Evolutionary conservation across 768 basidiomycete genomes (phyloP).

Genomic region (Cyclocybe aegerita): DNA sequence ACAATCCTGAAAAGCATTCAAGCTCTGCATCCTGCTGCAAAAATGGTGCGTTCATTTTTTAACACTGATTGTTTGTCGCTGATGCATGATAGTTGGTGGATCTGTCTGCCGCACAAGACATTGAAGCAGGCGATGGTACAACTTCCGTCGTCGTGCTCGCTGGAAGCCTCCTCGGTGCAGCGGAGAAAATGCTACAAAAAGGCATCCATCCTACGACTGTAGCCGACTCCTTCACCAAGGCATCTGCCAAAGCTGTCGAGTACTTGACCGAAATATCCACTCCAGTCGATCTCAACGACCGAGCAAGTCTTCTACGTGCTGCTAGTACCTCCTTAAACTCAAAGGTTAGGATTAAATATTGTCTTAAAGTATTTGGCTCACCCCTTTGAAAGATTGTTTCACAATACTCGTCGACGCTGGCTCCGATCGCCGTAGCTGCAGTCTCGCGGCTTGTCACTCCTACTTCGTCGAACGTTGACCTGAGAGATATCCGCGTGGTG

Average conservation of each 20-base stretch:
- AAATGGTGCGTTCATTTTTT: conserved; percentile 68
- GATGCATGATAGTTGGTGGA: conserved; percentile 77
- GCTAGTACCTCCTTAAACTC: conserved; percentile 96
- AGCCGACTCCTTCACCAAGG: conserved; percentile 92
- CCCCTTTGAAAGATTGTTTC: conserved; percentile 79
- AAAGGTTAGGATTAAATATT: conserved; percentile 54
- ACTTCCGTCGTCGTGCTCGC: conserved; percentile 97
- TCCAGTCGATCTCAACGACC: conserved; percentile 89
- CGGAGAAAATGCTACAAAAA: conserved; percentile 95
- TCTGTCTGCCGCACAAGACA: conserved; percentile 95
- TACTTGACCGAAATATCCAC: conserved; percentile 90
- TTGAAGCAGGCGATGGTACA: conserved; percentile 98
- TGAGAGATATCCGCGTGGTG: conserved; percentile 93
- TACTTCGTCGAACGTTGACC: conserved; percentile 92
- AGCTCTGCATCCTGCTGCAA: conserved; percentile 95
- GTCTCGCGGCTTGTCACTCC: conserved; percentile 89
- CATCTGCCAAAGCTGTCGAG: conserved; percentile 91
- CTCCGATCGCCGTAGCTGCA: conserved; percentile 98
- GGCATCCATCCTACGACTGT: conserved; percentile 98
- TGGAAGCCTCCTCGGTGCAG: conserved; percentile 88
- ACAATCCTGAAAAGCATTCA: conserved; percentile 96
- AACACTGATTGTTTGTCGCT: conserved; percentile 8
- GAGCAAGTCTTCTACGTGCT: conserved; percentile 80
- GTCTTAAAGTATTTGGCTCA: neutral
- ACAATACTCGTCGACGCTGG: conserved; percentile 96